Base-by-base conservation (phyloP, 495 filamentous ascomycete species). In the Lasiosphaeria hispida region DNA sequence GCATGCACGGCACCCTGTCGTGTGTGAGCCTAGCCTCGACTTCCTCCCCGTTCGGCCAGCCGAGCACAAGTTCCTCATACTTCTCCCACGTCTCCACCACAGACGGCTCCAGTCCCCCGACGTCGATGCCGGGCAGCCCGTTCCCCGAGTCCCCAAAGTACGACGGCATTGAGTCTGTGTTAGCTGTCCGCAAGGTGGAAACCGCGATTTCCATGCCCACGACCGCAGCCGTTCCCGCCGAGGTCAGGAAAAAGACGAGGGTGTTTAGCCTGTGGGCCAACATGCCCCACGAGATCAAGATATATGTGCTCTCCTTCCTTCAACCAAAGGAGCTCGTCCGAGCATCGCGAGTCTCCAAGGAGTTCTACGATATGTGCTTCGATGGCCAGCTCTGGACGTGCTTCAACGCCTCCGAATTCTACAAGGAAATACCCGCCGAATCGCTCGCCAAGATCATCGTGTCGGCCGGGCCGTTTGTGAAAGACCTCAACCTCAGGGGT, bases 371-470 rank as follows among this genome's bases (percentile, higher is more conserved):
- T 35, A 87, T 91, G 77, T 97, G 93, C 74, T 96, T 91, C 61
- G 94, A 98, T 69, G 94, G 94, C 7, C 94, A 98, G 72, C 75
- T 98, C 14, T 98, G 94, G 94, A 83, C 82, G 0, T 82, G 80
- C 45, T 79, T 97, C 41, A 91, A 97, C 67, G 87, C 91, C 0
- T 84, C 92, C 0, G 85, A 87, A 34, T 97, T 91, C 70, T 98
- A 98, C 67, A 80, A 80, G 47, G 83, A 89, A 40, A 97, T 98
- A 55, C 85, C 94, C 0, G 88, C 89, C 8, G 86, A 87, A 55
- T 86, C 88, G 7, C 75, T 98, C 10, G 83, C 90, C 42, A 92
- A 89, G 69, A 89, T 98, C 54, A 90, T 97, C 66, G 85, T 84
- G 0, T 77, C 84, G 3, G 91, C 91, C 4, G 94, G 93, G 3